phyloP scores from a whole-genome alignment of 139 green algal genomes.

The Prasinococcaceae sp. region DNA sequence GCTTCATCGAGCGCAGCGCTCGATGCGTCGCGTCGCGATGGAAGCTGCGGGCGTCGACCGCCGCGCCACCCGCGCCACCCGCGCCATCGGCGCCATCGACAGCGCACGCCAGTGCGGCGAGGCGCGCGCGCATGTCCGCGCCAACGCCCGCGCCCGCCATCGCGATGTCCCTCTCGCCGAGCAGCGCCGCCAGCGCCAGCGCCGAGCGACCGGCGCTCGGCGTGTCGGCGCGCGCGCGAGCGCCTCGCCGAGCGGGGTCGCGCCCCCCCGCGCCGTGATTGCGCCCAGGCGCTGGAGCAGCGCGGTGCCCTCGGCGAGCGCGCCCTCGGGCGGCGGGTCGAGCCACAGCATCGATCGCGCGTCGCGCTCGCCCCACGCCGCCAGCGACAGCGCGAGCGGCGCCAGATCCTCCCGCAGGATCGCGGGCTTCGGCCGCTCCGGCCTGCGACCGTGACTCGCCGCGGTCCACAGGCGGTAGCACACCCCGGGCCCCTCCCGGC shows the following conservation, averaged over 20 bases:
- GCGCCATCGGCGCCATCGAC: too few relatives aligned
- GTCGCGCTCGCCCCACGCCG: slow-evolving; percentile 23
- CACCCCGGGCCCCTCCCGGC: slow-evolving; percentile 12
- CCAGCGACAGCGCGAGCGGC: slow-evolving; percentile 34
- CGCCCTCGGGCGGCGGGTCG: slow-evolving; percentile 28
- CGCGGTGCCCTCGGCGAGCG: slow-evolving; percentile 16
- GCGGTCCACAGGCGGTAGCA: slow-evolving; percentile 15
- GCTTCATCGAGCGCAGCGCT: too few relatives aligned
- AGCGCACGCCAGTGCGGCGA: too few relatives aligned
- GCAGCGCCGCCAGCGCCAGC: too few relatives aligned
- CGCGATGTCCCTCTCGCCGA: too few relatives aligned
- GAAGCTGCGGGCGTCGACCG: too few relatives aligned
- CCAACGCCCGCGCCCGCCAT: too few relatives aligned
- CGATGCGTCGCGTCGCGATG: too few relatives aligned
- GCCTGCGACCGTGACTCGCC: slow-evolving; percentile 1
- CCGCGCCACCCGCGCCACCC: too few relatives aligned
- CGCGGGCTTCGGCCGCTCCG: slow-evolving; percentile 20
- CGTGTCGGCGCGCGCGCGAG: slow-evolving; percentile 12
- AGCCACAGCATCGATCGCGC: slow-evolving; percentile 31
- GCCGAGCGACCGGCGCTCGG: too few relatives aligned
- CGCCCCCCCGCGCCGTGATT: slow-evolving; percentile 8
- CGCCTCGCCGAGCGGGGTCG: slow-evolving; percentile 4
- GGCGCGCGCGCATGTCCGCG: too few relatives aligned
- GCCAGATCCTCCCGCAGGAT: slow-evolving; percentile 38
- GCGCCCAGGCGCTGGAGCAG: slow-evolving; percentile 37